Conservation (phyloP, 208 protist species). For the Trypanosoma platydactyli region DNA sequence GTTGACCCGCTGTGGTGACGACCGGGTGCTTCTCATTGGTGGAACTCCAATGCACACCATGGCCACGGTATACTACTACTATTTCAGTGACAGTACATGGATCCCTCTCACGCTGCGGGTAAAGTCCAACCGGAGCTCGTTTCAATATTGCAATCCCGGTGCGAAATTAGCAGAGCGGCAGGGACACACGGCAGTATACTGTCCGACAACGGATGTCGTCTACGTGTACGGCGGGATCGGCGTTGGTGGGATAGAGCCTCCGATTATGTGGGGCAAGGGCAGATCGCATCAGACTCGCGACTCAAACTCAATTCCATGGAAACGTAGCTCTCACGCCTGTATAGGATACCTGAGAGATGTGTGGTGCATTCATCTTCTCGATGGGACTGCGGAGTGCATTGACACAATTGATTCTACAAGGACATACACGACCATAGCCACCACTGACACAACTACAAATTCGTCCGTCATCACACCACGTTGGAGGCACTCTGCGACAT, state of each 20-base stretch:
- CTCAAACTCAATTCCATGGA: not conserved
- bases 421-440: no score
- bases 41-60: constrained; percentile 20
- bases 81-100: constrained; percentile 31
- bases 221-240: constrained; percentile 74
- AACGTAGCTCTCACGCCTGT: not conserved
- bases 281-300: not conserved
- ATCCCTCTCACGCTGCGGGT: constrained; percentile 26
- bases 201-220: constrained; percentile 33
- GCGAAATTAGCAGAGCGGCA: constrained; percentile 29
- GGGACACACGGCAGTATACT: constrained; percentile 62
- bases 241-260: constrained; percentile 1
- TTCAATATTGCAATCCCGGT: constrained; percentile 3
- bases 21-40: constrained; percentile 53
- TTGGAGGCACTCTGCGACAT: constrained; percentile 60
- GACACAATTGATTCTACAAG: constrained; percentile 2
- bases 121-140: not conserved
- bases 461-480: constrained; percentile 14
- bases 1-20: constrained; percentile 46
- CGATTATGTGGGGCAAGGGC: not conserved
- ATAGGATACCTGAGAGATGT: constrained; percentile 26
- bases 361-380: constrained; percentile 21
- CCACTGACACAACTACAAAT: no score
- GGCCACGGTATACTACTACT: constrained; percentile 33
- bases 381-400: constrained; percentile 10